A percentile compares a stretch with the other conserved stretches of the same genome.
phyloP scores from a whole-genome alignment of 2,329 filamentous ascomycete genomes.

The Neophaeococcomyces mojaviensis region DNA sequence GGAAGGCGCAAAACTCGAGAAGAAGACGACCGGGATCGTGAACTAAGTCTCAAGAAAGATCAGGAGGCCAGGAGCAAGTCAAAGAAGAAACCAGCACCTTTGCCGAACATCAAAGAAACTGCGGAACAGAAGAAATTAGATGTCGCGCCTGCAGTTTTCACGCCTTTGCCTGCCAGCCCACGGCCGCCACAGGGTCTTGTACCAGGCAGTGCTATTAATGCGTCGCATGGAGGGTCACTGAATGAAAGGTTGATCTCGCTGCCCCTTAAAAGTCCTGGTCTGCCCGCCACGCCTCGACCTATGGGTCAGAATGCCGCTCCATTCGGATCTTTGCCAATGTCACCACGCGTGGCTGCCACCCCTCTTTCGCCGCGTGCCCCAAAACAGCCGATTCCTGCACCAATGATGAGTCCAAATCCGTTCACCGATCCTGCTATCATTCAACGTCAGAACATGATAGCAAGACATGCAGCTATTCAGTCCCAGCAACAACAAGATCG shows the following conservation, averaged over 20 bases:
- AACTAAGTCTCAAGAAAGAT: slow-evolving; percentile 58
- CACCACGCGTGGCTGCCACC: slow-evolving; percentile 49
- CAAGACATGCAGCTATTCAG: slow-evolving; percentile 25
- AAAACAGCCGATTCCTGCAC: slow-evolving; percentile 65
- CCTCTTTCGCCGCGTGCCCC: slow-evolving; percentile 66
- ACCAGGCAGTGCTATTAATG: slow-evolving; percentile 9
- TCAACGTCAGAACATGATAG: slow-evolving; percentile 27
- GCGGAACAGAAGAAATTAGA: slow-evolving; percentile 31
- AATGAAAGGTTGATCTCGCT: slow-evolving; percentile 26
- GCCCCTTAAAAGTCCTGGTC: slow-evolving; percentile 54
- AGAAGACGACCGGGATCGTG: slow-evolving; percentile 75
- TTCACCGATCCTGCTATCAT: slow-evolving; percentile 15
- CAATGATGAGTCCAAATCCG: slow-evolving; percentile 55
- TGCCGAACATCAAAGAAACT: neutral
- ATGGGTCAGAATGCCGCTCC: slow-evolving; percentile 51
- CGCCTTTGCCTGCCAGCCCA: slow-evolving; percentile 3
- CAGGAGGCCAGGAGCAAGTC: slow-evolving; percentile 65
- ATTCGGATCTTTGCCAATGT: slow-evolving; percentile 56
- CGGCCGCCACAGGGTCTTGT: slow-evolving; percentile 4
- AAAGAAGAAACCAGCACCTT: slow-evolving; percentile 55
- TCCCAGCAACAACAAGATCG: slow-evolving; percentile 10
- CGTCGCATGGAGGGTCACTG: slow-evolving; percentile 23
- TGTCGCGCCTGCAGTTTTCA: neutral
- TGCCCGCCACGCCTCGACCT: slow-evolving; percentile 56
- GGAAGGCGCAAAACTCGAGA: slow-evolving; percentile 78